Conservation (phyloP, 768 basidiomycete genomes). For the Saitozyma podzolica region DNA sequence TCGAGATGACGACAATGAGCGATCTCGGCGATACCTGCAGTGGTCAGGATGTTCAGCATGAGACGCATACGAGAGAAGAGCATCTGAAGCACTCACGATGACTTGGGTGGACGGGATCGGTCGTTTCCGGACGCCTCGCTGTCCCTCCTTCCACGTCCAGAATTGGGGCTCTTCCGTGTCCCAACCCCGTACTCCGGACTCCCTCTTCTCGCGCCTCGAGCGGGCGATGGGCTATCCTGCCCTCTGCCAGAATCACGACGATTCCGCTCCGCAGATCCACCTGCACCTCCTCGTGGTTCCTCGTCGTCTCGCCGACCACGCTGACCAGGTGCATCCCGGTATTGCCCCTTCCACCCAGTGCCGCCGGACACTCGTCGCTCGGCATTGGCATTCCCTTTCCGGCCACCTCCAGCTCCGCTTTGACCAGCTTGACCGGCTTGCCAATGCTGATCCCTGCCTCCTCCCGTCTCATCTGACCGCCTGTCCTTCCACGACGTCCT, state of each 20-base stretch:
- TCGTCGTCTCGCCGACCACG: not conserved
- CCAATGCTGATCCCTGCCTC: slow-evolving; percentile 5
- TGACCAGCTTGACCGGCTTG: too few relatives aligned
- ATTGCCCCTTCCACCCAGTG: not conserved
- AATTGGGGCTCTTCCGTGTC: slow-evolving; percentile 5
- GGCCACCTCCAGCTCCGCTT: too few relatives aligned
- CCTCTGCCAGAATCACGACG: not conserved
- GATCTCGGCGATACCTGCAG: not conserved
- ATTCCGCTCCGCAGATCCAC: not conserved
- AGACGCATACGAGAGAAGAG: not conserved
- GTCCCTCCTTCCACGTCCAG: slow-evolving; percentile 4
- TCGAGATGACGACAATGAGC: slow-evolving; percentile 10
- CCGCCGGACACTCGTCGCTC: not conserved
- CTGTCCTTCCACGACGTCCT: slow-evolving; percentile 4
- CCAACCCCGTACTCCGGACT: slow-evolving; percentile 43
- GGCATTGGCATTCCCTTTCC: slow-evolving; percentile 13
- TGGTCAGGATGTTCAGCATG: not conserved
- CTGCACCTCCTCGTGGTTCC: not conserved
- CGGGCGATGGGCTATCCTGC: not conserved
- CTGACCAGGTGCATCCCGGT: not conserved
- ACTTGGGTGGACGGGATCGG: not conserved
- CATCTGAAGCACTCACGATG: not conserved
- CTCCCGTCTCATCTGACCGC: slow-evolving; percentile 13
- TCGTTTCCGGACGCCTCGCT: not conserved
- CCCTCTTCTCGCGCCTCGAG: slow-evolving; percentile 12